phyloP scores from a whole-genome alignment of 192 early-diverging fungal species.

The Coemansia sp. region DNA sequence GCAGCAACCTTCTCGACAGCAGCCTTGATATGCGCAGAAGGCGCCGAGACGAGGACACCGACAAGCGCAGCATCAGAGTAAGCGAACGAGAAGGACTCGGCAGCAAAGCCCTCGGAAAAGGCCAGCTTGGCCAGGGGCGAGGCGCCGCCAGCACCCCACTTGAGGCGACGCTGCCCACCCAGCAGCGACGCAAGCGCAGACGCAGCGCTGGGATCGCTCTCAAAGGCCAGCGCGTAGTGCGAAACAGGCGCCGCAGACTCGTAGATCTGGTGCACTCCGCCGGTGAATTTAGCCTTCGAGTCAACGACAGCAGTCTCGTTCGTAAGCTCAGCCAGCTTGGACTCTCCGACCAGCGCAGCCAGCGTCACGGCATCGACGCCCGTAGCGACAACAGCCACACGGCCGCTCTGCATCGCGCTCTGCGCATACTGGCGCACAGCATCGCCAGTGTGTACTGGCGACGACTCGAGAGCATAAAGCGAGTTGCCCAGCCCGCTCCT shows the following conservation, averaged over 20 bases:
- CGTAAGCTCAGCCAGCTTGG: conserved; percentile 53
- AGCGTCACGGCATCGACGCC: conserved; percentile 79
- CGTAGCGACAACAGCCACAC: conserved; percentile 83
- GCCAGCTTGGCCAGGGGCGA: conserved; percentile 70
- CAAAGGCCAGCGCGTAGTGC: conserved; percentile 85
- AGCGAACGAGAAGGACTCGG: conserved; percentile 76
- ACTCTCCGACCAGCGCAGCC: conserved; percentile 63
- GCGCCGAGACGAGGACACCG: conserved; percentile 73
- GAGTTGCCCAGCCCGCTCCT: conserved; percentile 94
- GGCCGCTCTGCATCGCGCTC: conserved; percentile 68
- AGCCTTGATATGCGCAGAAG: conserved; percentile 57
- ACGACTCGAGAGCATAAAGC: conserved; percentile 74
- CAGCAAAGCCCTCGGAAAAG: conserved; percentile 57
- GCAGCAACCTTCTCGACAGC: conserved; percentile 67
- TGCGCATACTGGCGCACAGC: conserved; percentile 75
- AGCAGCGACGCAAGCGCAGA: conserved; percentile 65
- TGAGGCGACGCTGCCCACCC: conserved; percentile 62
- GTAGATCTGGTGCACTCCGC: conserved; percentile 80
- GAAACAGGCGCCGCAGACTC: conserved; percentile 58
- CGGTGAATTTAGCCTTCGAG: conserved; percentile 70
- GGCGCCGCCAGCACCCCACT: conserved; percentile 65
- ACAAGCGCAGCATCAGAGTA: conserved; percentile 94
- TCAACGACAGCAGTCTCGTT: conserved; percentile 24
- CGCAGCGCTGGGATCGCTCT: conserved; percentile 69
- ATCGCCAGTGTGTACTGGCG: conserved; percentile 63